These are phyloP conservation scores for Auriscalpium vulgare DNA, from an alignment of 768 basidiomycete genomes.

Conservation along the genomic window DNA sequence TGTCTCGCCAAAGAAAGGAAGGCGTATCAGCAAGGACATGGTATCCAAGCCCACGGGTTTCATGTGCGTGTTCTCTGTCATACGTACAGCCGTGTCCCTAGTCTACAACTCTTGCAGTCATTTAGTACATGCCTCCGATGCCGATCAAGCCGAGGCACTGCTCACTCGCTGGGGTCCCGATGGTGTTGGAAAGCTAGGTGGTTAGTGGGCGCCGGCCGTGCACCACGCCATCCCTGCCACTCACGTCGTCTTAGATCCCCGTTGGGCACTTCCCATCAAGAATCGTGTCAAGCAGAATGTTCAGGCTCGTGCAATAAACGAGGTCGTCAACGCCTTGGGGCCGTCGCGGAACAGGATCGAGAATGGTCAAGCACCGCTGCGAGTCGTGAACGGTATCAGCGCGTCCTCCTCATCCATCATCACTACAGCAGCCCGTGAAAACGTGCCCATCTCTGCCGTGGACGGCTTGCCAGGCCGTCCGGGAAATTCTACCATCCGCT, in stretches of 20 bases:
- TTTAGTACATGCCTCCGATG: constrained; percentile 86
- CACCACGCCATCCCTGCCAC: constrained; percentile 9
- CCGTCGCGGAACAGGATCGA: constrained; percentile 39
- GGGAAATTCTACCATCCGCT: constrained; percentile 53
- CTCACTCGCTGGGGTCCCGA: constrained; percentile 86
- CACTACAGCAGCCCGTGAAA: constrained; percentile 71
- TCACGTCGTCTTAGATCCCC: constrained; percentile 53
- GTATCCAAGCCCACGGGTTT: constrained; percentile 78
- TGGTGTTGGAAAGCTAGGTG: constrained; percentile 80
- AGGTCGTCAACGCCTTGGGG: constrained; percentile 65
- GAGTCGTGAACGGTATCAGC: constrained; percentile 75
- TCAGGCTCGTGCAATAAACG: constrained; percentile 67
- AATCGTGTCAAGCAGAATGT: constrained; percentile 57
- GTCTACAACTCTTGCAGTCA: constrained; percentile 44
- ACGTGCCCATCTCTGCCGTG: constrained; percentile 36
- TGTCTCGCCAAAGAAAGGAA: constrained; percentile 38
- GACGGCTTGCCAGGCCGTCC: constrained; percentile 49
- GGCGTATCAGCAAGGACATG: constrained; percentile 82
- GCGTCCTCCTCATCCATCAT: constrained; percentile 62
- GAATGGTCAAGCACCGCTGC: constrained; percentile 48
- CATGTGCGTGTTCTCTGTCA: constrained; percentile 48
- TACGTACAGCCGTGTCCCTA: constrained; percentile 9
- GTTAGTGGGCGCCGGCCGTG: constrained; percentile 33
- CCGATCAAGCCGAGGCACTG: constrained; percentile 80
- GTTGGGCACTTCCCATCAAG: constrained; percentile 87